These are phyloP conservation scores for Solanum chmielewskii DNA, from an alignment of 257 asterid genomes.

Conservation along the genomic window DNA sequence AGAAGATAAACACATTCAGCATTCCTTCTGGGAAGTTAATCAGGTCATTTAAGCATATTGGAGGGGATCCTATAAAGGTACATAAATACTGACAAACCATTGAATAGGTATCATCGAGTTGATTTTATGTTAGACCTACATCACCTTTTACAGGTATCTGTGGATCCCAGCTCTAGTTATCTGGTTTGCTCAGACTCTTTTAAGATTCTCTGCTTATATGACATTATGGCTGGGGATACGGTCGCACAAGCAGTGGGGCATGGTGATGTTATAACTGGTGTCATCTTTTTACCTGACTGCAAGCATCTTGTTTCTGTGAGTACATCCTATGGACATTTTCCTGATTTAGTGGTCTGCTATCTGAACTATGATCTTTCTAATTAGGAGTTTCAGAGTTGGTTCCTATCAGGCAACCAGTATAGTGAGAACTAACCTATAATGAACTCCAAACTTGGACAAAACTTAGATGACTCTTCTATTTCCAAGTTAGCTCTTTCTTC, in stretches of 20 bases:
- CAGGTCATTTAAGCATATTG: constrained; percentile 41
- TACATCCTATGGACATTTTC: neutral
- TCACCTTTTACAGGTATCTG: constrained; percentile 32
- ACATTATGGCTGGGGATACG: constrained; percentile 38
- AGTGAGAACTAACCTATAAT: neutral
- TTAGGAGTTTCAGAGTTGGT: neutral
- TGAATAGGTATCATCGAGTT: neutral
- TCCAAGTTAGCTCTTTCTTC: neutral
- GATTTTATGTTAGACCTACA: neutral
- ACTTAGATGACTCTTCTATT: neutral
- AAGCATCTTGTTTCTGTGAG: constrained; percentile 62
- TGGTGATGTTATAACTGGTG: constrained; percentile 43
- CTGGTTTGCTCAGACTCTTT: constrained; percentile 50
- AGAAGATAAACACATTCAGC: constrained; percentile 37
- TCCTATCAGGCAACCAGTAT: neutral
- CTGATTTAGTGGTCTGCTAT: neutral
- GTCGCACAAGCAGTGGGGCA: constrained; percentile 66
- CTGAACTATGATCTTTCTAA: neutral
- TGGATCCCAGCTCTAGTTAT: constrained; percentile 53
- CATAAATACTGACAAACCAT: neutral
- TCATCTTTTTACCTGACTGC: constrained; percentile 58
- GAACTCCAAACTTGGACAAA: neutral
- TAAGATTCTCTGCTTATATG: constrained; percentile 46
- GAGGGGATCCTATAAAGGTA: constrained; percentile 58
- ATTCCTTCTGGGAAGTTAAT: constrained; percentile 39